Percentiles rank a stretch among this genome's conserved stretches.
phyloP scores from a whole-genome alignment of 139 green algal genomes.

The Chlorella sp. region DNA sequence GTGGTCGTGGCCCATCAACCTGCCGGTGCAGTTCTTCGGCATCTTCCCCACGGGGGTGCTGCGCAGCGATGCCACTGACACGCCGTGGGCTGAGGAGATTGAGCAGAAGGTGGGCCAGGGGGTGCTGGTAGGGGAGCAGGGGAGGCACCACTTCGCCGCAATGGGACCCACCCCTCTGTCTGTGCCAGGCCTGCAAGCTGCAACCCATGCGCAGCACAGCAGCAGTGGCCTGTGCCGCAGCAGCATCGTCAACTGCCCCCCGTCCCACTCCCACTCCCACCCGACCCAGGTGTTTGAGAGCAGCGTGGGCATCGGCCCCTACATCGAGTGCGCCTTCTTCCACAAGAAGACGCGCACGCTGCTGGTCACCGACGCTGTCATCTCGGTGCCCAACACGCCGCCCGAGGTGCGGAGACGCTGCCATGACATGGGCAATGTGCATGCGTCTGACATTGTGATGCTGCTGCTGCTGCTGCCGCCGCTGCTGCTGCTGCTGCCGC shows the following conservation, averaged over 20 bases:
- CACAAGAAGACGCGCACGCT: constrained; percentile 81
- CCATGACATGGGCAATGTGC: background rate
- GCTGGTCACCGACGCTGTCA: constrained; percentile 89
- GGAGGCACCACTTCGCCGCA: too few relatives aligned
- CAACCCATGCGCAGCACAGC: too few relatives aligned
- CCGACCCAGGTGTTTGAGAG: constrained; percentile 24
- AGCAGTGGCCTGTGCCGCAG: too few relatives aligned
- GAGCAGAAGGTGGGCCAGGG: constrained; percentile 67
- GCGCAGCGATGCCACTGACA: constrained; percentile 27
- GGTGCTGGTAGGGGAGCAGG: background rate
- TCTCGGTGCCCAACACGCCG: constrained; percentile 74
- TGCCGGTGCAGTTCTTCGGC: constrained; percentile 81
- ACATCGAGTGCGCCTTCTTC: constrained; percentile 86
- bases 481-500: background rate
- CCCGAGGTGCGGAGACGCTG: background rate
- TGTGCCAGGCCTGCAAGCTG: too few relatives aligned
- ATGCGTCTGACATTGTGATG: background rate
- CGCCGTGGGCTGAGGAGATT: constrained; percentile 86
- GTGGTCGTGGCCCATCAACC: constrained; percentile 88
- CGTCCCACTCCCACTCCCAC: background rate
- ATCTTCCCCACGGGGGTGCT: constrained; percentile 81
- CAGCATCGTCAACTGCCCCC: background rate
- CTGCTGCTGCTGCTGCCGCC: background rate
- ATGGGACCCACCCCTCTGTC: too few relatives aligned
- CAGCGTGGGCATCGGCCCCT: constrained; percentile 51